These are phyloP conservation scores for Trichoderma koningiopsis DNA, from an alignment of 2,329 filamentous ascomycete species.

Conservation along the genomic window DNA sequence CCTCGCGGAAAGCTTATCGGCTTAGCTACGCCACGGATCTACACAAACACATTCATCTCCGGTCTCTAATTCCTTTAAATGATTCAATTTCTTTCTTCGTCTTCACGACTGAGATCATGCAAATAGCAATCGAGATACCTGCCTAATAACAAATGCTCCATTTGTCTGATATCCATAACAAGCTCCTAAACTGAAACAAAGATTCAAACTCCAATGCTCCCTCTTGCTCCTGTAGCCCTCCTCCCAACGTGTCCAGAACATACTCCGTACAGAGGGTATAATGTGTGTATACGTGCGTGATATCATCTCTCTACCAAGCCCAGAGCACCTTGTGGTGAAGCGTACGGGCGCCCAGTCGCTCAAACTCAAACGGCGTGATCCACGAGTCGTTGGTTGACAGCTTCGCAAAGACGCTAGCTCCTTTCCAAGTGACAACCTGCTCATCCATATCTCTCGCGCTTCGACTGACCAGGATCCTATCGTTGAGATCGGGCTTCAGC, in stretches of 20 bases:
- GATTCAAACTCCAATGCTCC: slow-evolving; percentile 23
- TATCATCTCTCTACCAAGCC: slow-evolving; percentile 53
- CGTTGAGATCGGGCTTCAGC: slow-evolving; percentile 61
- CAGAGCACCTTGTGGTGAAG: slow-evolving; percentile 79
- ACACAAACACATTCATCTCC: background rate
- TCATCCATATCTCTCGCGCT: slow-evolving; percentile 93
- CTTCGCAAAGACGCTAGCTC: slow-evolving; percentile 93
- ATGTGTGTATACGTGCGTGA: background rate
- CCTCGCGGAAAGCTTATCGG: background rate
- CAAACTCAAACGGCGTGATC: slow-evolving; percentile 86
- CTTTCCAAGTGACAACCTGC: slow-evolving; percentile 98
- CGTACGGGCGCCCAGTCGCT: slow-evolving; percentile 77
- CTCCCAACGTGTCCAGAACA: background rate
- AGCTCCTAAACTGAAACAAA: background rate
- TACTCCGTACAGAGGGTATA: background rate
- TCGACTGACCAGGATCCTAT: slow-evolving; percentile 63
- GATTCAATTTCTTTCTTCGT: background rate
- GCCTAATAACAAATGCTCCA: background rate
- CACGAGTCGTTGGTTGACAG: slow-evolving; percentile 92
- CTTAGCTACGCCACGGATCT: background rate
- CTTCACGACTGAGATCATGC: background rate
- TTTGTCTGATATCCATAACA: slow-evolving; percentile 9
- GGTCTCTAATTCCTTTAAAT: background rate
- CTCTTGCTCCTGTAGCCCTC: slow-evolving; percentile 3
- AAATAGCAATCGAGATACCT: background rate